Conservation (phyloP, 257 asterid genomes). For the Verbascum thapsus region DNA sequence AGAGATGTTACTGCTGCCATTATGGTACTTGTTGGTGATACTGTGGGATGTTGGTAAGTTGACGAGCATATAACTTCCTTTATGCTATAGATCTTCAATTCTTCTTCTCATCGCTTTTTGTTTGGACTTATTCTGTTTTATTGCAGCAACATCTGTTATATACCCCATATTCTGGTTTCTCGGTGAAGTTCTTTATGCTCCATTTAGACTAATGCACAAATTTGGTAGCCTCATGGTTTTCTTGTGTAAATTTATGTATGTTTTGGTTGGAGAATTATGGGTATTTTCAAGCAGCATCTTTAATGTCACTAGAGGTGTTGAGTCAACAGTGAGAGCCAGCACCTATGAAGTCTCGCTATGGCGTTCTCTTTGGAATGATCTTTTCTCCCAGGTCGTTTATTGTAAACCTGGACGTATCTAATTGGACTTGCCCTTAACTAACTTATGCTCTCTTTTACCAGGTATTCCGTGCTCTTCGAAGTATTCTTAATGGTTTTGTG, state of each 20-base stretch:
- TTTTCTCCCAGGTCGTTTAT: slow-evolving; percentile 77
- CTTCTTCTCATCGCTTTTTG: slow-evolving; percentile 20
- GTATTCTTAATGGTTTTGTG: slow-evolving; percentile 86
- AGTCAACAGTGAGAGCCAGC: slow-evolving; percentile 67
- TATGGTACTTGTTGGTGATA: slow-evolving; percentile 55
- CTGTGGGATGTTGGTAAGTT: slow-evolving; percentile 69
- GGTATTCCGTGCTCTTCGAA: slow-evolving; percentile 91
- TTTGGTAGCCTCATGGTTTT: slow-evolving; percentile 51
- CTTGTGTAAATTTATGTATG: slow-evolving; percentile 43
- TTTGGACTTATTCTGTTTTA: slow-evolving; percentile 24
- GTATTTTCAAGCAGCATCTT: slow-evolving; percentile 59
- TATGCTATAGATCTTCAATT: slow-evolving; percentile 1
- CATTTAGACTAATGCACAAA: slow-evolving; percentile 68
- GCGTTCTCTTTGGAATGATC: slow-evolving; percentile 97
- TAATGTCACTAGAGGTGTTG: slow-evolving; percentile 61
- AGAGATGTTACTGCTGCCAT: slow-evolving; percentile 73
- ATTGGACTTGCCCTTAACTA: slow-evolving; percentile 11
- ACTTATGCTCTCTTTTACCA: slow-evolving; percentile 34
- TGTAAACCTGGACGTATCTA: slow-evolving; percentile 19
- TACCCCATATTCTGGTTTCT: slow-evolving; percentile 80
- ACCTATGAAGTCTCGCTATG: slow-evolving; percentile 70
- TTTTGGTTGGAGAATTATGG: slow-evolving; percentile 52
- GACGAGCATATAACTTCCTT: not conserved
- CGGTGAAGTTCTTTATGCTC: slow-evolving; percentile 73
- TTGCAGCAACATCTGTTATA: slow-evolving; percentile 67